Percentiles rank a stretch among this genome's conserved stretches.
phyloP scores from a whole-genome alignment of 129 eudicot species.

The Artemisia annua region DNA sequence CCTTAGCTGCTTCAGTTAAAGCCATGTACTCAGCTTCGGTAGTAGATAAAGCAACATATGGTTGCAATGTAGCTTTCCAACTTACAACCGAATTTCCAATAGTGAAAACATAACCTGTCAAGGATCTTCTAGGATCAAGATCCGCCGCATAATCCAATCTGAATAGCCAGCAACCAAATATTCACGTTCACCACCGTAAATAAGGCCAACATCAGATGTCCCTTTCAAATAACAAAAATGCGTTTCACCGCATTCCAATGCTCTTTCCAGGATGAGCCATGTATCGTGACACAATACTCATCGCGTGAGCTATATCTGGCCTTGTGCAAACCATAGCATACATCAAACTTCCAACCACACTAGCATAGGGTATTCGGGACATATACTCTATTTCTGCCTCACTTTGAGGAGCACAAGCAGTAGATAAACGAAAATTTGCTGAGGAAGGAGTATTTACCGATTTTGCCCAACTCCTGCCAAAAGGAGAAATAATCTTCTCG shows the following conservation, averaged over 20 bases:
- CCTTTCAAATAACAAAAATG: background rate
- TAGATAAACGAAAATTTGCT: too few relatives aligned
- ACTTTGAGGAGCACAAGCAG: too few relatives aligned
- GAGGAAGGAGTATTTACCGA: too few relatives aligned
- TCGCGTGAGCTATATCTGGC: too few relatives aligned
- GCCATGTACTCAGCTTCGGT: background rate
- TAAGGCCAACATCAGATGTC: background rate
- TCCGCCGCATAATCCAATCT: background rate
- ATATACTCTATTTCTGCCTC: too few relatives aligned
- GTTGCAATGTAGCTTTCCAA: constrained; percentile 8
- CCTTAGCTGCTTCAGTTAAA: background rate
- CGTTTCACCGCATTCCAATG: background rate
- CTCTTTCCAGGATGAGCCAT: too few relatives aligned
- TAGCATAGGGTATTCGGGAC: too few relatives aligned
- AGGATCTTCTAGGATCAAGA: background rate
- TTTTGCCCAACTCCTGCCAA: too few relatives aligned
- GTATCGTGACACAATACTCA: too few relatives aligned
- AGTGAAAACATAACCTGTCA: background rate
- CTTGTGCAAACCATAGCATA: too few relatives aligned
- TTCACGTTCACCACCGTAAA: background rate
- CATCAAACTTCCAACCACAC: too few relatives aligned
- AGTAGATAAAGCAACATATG: background rate
- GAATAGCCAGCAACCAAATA: background rate
- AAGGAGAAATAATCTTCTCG: too few relatives aligned
- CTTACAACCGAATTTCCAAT: background rate